Evolutionary conservation across 2,329 filamentous ascomycete species (phyloP).

Genomic region (Exophiala alcalophila): DNA sequence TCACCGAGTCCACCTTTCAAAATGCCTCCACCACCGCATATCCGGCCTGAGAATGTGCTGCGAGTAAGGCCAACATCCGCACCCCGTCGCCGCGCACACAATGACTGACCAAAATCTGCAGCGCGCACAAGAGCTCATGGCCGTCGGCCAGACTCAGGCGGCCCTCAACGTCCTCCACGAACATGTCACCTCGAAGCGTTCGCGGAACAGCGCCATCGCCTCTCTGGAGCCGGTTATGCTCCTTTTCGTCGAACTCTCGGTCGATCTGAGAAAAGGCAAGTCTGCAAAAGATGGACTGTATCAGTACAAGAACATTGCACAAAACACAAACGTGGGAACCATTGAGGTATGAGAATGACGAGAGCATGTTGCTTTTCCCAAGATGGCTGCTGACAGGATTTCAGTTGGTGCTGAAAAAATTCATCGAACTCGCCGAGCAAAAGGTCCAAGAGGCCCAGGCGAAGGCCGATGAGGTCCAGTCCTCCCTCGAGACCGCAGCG

Average conservation of each 20-base stretch:
- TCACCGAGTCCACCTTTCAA: conserved; percentile 34
- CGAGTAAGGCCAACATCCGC: conserved; percentile 54
- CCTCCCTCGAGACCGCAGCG: conserved; percentile 71
- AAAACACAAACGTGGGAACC: conserved; percentile 97
- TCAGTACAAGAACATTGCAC: conserved; percentile 99
- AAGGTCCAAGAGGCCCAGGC: conserved; percentile 95
- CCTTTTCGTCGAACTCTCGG: conserved; percentile 91
- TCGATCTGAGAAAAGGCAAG: conserved; percentile 97
- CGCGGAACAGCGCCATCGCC: conserved; percentile 92
- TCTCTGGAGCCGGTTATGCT: conserved; percentile 98
- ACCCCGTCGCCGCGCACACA: conserved; percentile 18
- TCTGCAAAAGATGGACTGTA: conserved; percentile 97
- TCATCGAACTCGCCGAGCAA: conserved; percentile 93
- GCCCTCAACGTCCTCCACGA: conserved; percentile 95
- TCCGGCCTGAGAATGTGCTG: conserved; percentile 98
- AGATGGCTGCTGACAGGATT: conserved; percentile 18
- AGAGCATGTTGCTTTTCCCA: not conserved
- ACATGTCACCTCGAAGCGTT: conserved; percentile 98
- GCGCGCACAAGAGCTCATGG: conserved; percentile 97
- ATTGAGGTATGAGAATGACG: conserved; percentile 68
- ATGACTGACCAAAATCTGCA: conserved; percentile 35
- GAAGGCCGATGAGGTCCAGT: conserved; percentile 94
- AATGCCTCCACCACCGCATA: conserved; percentile 94
- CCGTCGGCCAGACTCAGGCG: conserved; percentile 87
- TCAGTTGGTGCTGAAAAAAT: conserved; percentile 88